Percentiles rank a stretch among this genome's conserved stretches.
These are phyloP conservation scores for Pythium plurisporium DNA, from an alignment of 352 stramenopile genomes.

Conservation along the genomic window DNA sequence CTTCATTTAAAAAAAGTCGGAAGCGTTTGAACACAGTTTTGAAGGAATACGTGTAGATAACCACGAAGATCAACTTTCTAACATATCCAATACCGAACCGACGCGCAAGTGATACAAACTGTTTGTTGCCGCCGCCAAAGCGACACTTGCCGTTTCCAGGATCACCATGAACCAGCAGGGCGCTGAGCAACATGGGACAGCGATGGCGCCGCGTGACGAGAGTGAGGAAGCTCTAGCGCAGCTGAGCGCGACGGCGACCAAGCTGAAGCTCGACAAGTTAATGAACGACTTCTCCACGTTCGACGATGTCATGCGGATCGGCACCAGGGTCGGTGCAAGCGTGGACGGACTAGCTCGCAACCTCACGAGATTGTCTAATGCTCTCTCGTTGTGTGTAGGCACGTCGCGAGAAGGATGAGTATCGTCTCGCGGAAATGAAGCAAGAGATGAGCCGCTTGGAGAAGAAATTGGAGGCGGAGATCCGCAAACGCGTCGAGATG, in stretches of 20 bases:
- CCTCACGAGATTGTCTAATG: background rate
- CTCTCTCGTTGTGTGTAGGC: slow-evolving; percentile 31
- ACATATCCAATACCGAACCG: slow-evolving; percentile 15
- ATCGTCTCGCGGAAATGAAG: slow-evolving; percentile 89
- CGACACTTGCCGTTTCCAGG: background rate
- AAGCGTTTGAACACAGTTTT: slow-evolving; percentile 8
- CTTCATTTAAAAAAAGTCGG: slow-evolving; percentile 1
- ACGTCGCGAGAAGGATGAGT: slow-evolving; percentile 91
- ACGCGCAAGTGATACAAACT: too few relatives aligned
- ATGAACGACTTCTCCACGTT: slow-evolving; percentile 85
- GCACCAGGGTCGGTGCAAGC: slow-evolving; percentile 78
- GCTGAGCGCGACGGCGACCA: slow-evolving; percentile 66
- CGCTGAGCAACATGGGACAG: background rate
- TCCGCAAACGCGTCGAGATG: slow-evolving; percentile 93
- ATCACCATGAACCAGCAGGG: slow-evolving; percentile 26
- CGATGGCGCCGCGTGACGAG: background rate
- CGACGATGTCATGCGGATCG: slow-evolving; percentile 84
- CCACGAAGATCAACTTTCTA: background rate
- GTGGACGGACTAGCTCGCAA: background rate
- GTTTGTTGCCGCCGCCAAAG: background rate
- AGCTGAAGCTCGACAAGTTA: slow-evolving; percentile 79
- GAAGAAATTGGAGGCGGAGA: slow-evolving; percentile 89
- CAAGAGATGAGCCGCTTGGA: slow-evolving; percentile 91
- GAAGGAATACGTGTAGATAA: background rate
- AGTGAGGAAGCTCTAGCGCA: slow-evolving; percentile 25